Conservation (phyloP, 148 eudicot genomes). For the Rhododendron simsii region DNA sequence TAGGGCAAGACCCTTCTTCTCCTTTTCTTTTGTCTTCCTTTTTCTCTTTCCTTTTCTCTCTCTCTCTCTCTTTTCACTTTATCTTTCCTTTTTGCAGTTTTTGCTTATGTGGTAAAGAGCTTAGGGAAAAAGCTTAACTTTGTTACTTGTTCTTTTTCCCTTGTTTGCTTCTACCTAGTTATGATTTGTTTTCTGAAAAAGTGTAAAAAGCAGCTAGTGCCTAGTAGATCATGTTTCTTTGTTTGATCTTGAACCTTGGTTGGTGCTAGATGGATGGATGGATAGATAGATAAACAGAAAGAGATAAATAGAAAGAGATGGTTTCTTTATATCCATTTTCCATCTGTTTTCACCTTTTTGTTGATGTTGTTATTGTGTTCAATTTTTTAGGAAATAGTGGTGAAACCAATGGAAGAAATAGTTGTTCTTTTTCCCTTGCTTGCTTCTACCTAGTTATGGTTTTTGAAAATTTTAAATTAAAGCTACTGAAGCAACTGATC, state of each 20-base stretch:
- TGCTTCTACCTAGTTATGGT: conserved; percentile 13
- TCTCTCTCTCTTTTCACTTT: background rate
- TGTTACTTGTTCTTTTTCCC: conserved; percentile 21
- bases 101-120: conserved; percentile 11
- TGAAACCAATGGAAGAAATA: background rate
- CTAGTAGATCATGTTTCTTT: background rate
- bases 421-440: background rate
- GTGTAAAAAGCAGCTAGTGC: conserved; percentile 20
- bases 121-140: conserved; percentile 19
- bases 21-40: background rate
- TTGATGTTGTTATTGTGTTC: background rate
- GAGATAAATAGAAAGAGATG: background rate
- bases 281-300: background rate
- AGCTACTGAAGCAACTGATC: background rate
- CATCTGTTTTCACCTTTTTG: background rate
- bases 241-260: background rate
- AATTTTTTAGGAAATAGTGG: background rate
- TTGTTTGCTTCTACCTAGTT: conserved; percentile 14
- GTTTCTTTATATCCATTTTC: background rate
- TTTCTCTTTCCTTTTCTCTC: background rate
- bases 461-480: conserved; percentile 16
- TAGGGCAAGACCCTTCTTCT: background rate
- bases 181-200: conserved; percentile 15
- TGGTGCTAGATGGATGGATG: background rate
- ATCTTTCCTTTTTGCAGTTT: background rate